Evolutionary conservation across 148 eudicot species (phyloP), one percentile per base, ranked within the genome.

Genomic region (Gaultheria prostrata): DNA sequence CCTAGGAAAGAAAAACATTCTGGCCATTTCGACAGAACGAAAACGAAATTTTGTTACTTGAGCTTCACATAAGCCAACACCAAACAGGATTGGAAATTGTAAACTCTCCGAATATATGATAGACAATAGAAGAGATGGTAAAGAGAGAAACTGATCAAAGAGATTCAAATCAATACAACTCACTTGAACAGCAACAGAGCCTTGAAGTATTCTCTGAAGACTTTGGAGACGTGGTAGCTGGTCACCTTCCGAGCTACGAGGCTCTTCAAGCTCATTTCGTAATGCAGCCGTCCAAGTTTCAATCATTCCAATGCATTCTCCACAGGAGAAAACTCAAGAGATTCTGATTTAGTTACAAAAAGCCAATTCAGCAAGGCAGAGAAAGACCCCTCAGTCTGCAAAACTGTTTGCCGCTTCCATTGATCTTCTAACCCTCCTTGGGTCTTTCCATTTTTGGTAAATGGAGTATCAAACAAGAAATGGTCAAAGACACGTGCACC

Each of bases 171-270:
- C 53, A 71, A 78, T 3, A 61, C 33, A 82, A 90, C 98, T 93
- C 87, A 97, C 99, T 93, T 97, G 99, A 86, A 97, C 99, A 56
- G 99, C 99, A 26, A 97, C 99, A 81, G 98, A 95, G 87, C 99
- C 99, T 89, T 97, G 99, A 57, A 97, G 96, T 86, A 97, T 97
- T 89, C 99, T 97, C 87, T 97, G 99, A 76, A 97, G 91, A 88
- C 98, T 94, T 88, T 97, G 99, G 21, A 96, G 93, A 33, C 99
- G 98, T 51, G 99, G 99, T 82, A 97, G 95, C 87, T 97, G 99
- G 88, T 97, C 99, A 30, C 99, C 99, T 78, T 97, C 99, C 72
- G 99, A 92, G 92, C 99, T 97, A 77, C 97, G 93, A 82, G 99
- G 99, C 88, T 94, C 99, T 86, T 97, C 99, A 88, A 97, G 99